Evolutionary conservation across 2,329 filamentous ascomycete genomes (phyloP), one percentile per base, ranked within the genome.

Genomic region (Aureobasidium melanogenum): DNA sequence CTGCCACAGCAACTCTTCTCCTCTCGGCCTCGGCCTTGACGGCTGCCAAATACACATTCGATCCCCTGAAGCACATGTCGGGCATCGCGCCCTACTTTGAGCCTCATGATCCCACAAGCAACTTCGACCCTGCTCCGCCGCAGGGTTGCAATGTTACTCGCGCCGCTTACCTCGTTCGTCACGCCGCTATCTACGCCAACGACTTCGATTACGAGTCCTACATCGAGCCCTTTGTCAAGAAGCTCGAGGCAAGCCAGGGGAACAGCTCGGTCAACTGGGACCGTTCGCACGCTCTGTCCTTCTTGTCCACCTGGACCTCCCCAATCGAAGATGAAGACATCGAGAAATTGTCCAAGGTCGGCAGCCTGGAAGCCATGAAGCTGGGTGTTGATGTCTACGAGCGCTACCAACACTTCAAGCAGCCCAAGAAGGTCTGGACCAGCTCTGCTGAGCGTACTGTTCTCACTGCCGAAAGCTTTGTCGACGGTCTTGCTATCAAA

Each of bases 361-460:
- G 85, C n/a, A 77, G 78, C 63, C 74, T 86, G 5, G 83, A 87
- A 69, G 82, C 84, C 1, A 79, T 81, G 19, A 77, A 82, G 64
- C 74, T 87, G 12, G 85, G 84, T 19, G 79, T 82, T 5, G 77
- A 83, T 60, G 71, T 87, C 19, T 78, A 78, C 17, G 80, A 85
- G 67, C 77, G 83, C 52, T 87, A 88, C 66, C 80, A 80, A 0
- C 71, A 74, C 44, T 72, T 87, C 39, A 76, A 73, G 61, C 68
- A 79, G 5, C 84, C 84, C 0, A 74, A 76, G 63, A 79, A 79
- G 52, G 76, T 87, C 1, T 87, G 84, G 84, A 79, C 84, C 1
- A 84, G 82, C 7, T 85, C 83, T 0, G 84, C 85, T 0, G 84
- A 86, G 70, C 74, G 85, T 19, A 87, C 84, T 0, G 75, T 78